Base-by-base conservation (phyloP, 2,329 filamentous ascomycete genomes). In the Colletotrichum salicis region DNA sequence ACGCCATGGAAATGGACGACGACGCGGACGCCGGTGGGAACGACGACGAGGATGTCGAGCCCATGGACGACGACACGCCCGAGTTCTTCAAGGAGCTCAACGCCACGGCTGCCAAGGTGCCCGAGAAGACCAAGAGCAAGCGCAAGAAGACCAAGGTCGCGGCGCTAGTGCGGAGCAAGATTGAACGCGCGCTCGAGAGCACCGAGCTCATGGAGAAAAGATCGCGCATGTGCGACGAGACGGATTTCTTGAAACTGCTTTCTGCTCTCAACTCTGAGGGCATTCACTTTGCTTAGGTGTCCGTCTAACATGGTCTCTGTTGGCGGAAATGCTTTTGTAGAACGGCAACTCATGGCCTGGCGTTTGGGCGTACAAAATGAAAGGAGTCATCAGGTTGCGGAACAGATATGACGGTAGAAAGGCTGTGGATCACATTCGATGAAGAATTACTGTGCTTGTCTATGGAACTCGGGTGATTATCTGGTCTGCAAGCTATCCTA, bases 221-320 rank as follows among this genome's bases (percentile, higher is more conserved):
- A 75, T 90, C 95, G 12, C 89, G 94, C 73, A 92, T 96, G 85
- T 97, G 95, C 78, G 95, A 98, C 78, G 94, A 98, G 83, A 95
- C 93, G 64, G 95, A 97, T 77, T 98, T 98, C 79, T 83, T 99
- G 79, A 92, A 91, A 76, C 82, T 98, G 75, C 83, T 97, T 51
- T 88, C 86, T 76, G 92, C 93, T 2, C 97, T 98, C 82, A 97
- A 98, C 80, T 90, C 94, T 75, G 94, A 97, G 80, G 94, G 94
- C 33, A 96, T 98, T 71, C 96, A 98, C 84, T 98, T 98, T 81
- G 93, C 90, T 73, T 95, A 81, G 86, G 22, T 31, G 12, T 31
- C 29, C 19, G 24, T 45, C 27, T 56, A n/a, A 8, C 15, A 29
- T 15, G 13, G 45, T 64, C 11, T 29, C 45, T 35, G 15, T 33